Percentiles rank a stretch among this genome's conserved stretches.
Evolutionary conservation across 1,284 basidiomycete species (phyloP).

Genomic region (Stereum hirsutum): DNA sequence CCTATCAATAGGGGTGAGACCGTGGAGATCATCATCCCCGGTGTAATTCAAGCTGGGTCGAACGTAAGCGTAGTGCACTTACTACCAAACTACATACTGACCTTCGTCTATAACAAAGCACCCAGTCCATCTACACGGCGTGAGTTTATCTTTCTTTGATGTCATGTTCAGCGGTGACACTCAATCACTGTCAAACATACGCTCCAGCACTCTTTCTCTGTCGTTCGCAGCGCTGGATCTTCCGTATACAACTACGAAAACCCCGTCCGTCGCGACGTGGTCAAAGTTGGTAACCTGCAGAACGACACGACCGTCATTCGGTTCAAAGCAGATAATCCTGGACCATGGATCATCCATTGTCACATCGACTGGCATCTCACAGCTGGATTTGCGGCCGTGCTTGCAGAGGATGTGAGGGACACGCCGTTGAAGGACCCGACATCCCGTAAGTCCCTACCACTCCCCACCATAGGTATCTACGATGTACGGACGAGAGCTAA

Average conservation of each 20-base stretch:
- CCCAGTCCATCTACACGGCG: too few species aligned
- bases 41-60: slow-evolving; percentile 13
- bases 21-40: slow-evolving; percentile 25
- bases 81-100: too few species aligned
- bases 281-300: slow-evolving; percentile 16
- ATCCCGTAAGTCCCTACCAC: too few species aligned
- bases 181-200: background rate
- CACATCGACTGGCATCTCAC: too few species aligned
- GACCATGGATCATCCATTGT: slow-evolving; percentile 39
- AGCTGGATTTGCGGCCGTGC: too few species aligned
- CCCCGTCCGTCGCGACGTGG: slow-evolving; percentile 22
- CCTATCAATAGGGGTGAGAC: slow-evolving; percentile 19
- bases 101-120: too few species aligned
- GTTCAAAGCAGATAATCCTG: slow-evolving; percentile 33
- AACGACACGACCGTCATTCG: slow-evolving; percentile 8
- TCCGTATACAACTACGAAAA: slow-evolving; percentile 22
- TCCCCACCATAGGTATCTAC: too few species aligned
- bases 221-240: slow-evolving; percentile 20
- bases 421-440: too few species aligned
- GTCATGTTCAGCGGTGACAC: background rate
- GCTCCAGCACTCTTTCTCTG: slow-evolving; percentile 1
- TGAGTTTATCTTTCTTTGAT: slow-evolving; percentile 9
- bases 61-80: slow-evolving; percentile 14
- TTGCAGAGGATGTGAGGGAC: too few species aligned
- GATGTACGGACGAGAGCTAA: too few species aligned